phyloP scores from a whole-genome alignment of 1,284 basidiomycete species.

The Cryptococcus maquisensis region DNA sequence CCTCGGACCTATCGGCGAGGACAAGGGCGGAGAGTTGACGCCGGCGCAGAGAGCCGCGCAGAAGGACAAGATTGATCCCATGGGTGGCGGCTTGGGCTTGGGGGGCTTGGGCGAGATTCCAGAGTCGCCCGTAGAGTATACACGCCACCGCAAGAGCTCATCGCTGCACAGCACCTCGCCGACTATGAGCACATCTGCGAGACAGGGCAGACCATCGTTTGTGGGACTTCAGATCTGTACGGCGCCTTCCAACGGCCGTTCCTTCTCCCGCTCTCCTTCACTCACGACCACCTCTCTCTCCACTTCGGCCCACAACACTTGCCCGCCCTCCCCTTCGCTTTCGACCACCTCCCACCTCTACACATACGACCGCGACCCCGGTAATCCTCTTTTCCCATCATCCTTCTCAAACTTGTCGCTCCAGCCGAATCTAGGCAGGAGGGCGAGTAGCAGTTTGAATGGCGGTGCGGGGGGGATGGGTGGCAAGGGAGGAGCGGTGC shows the following conservation, averaged over 20 bases:
- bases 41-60: slow-evolving; percentile 24
- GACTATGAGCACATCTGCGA: background rate
- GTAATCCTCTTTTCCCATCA: slow-evolving; percentile 42
- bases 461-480: slow-evolving; percentile 6
- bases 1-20: slow-evolving; percentile 35
- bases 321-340: slow-evolving; percentile 5
- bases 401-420: slow-evolving; percentile 37
- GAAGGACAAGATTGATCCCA: slow-evolving; percentile 13
- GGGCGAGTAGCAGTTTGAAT: slow-evolving; percentile 24
- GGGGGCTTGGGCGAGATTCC: too few species aligned
- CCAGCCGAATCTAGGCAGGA: slow-evolving; percentile 41
- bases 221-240: slow-evolving; percentile 45
- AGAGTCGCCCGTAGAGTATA: too few species aligned
- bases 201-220: slow-evolving; percentile 19
- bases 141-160: too few species aligned
- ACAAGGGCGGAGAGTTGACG: slow-evolving; percentile 19
- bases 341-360: slow-evolving; percentile 12
- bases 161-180: background rate
- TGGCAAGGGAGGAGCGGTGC: background rate
- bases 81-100: slow-evolving; percentile 11
- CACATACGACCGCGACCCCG: slow-evolving; percentile 37
- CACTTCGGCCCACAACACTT: background rate
- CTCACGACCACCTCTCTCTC: background rate
- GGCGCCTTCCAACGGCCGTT: slow-evolving; percentile 11
- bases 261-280: background rate